phyloP scores from a whole-genome alignment of 1,284 basidiomycete genomes.

The Polyporus tsugae region DNA sequence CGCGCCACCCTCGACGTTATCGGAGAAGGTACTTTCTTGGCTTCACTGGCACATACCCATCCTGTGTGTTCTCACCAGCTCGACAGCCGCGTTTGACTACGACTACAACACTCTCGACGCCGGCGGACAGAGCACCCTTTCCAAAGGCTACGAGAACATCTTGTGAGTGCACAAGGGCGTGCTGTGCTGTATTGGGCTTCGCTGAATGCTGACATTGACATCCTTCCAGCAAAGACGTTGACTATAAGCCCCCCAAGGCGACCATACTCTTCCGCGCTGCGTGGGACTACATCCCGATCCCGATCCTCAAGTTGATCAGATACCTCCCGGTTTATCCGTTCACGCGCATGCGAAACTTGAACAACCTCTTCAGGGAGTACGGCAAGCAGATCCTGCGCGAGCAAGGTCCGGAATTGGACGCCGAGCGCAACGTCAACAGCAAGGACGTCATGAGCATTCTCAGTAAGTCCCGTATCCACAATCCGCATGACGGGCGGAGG shows the following conservation, averaged over 20 bases:
- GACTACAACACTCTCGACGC: conserved; percentile 41
- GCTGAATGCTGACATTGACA: not conserved
- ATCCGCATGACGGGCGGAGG: not conserved
- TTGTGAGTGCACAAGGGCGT: conserved; percentile 38
- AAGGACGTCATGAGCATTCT: conserved; percentile 53
- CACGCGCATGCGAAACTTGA: conserved; percentile 35
- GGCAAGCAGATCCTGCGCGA: conserved; percentile 36
- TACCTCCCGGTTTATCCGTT: conserved; percentile 40
- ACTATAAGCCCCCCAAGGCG: conserved; percentile 34
- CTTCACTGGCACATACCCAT: not conserved
- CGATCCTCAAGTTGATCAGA: conserved; percentile 33
- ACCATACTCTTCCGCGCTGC: conserved; percentile 34
- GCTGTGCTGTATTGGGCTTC: not conserved
- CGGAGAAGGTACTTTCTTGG: conserved; percentile 37
- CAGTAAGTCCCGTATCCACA: conserved; percentile 36
- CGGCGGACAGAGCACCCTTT: conserved; percentile 33
- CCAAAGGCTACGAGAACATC: conserved; percentile 38
- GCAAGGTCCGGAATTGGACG: conserved; percentile 16
- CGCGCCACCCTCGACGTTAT: conserved; percentile 44
- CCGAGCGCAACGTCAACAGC: conserved; percentile 24
- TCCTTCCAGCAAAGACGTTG: conserved; percentile 17
- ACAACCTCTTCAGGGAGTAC: conserved; percentile 31
- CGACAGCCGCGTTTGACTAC: conserved; percentile 42
- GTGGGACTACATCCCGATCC: conserved; percentile 39
- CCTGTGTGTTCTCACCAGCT: not conserved